These are phyloP conservation scores for Russula griseocarnosa DNA, from an alignment of 768 basidiomycete species.

Conservation along the genomic window DNA sequence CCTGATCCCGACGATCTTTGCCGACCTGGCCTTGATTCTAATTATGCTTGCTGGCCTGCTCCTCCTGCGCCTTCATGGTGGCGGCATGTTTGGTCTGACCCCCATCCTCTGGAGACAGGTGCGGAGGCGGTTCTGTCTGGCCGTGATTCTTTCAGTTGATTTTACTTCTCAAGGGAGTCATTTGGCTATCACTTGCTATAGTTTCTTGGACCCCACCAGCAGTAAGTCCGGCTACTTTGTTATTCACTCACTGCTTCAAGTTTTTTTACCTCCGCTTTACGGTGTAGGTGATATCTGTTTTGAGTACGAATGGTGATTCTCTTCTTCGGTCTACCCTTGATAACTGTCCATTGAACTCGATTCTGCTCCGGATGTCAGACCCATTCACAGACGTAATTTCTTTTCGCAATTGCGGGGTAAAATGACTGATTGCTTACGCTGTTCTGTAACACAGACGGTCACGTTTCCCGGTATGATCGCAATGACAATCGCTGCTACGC, in stretches of 20 bases:
- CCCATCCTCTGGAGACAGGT: constrained; percentile 6
- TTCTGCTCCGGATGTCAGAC: neutral
- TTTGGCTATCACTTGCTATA: constrained; percentile 2
- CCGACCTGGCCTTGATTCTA: neutral
- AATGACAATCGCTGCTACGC: neutral
- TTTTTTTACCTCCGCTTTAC: neutral
- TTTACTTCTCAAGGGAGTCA: neutral
- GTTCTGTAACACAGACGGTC: neutral
- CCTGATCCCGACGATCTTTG: neutral
- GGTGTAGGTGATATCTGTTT: neutral
- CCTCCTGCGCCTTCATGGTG: neutral
- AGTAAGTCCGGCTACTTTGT: neutral
- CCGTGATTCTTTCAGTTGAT: neutral
- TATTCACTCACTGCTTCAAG: neutral
- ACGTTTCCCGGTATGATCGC: neutral
- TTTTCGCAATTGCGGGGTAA: neutral
- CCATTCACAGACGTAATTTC: neutral
- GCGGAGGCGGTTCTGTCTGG: neutral
- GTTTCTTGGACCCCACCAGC: neutral
- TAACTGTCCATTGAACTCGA: neutral
- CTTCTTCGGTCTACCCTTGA: neutral
- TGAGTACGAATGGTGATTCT: neutral
- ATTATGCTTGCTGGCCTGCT: constrained; percentile 8
- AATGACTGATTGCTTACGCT: neutral
- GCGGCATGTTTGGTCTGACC: neutral